Conservation (phyloP, 306 rosid species). For the Vachellia collinsii region DNA sequence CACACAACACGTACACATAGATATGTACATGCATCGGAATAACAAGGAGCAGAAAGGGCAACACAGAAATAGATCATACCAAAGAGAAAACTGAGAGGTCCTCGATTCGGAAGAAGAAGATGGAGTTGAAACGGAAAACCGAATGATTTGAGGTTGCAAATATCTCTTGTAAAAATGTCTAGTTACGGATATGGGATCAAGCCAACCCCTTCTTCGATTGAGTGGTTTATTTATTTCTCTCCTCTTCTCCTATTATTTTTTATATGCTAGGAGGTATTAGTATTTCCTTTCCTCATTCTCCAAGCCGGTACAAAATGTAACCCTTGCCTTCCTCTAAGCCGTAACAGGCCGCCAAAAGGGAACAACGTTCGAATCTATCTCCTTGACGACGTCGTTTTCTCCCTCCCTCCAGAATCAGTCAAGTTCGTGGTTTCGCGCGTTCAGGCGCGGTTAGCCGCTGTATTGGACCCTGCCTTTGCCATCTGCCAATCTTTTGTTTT, state of each 20-base stretch:
- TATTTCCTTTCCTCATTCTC: not conserved
- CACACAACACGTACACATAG: not conserved
- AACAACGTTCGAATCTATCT: not conserved
- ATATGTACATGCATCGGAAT: not conserved
- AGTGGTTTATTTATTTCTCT: not conserved
- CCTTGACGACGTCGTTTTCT: not conserved
- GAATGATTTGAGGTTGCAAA: constrained; percentile 8
- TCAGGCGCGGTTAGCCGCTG: not conserved
- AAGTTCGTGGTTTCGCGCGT: constrained; percentile 1
- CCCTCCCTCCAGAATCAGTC: not conserved
- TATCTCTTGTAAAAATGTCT: constrained; percentile 43
- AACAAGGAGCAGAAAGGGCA: not conserved
- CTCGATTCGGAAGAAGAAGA: constrained; percentile 1
- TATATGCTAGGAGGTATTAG: too few species aligned
- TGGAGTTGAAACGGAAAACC: not conserved
- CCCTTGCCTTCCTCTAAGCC: not conserved
- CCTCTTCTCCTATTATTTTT: not conserved
- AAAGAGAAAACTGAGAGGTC: constrained; percentile 34
- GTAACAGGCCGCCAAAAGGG: constrained; percentile 38
- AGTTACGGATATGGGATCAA: constrained; percentile 38
- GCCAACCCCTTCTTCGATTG: constrained; percentile 22
- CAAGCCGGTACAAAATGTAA: constrained; percentile 35
- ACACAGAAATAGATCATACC: constrained; percentile 26
- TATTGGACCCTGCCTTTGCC: not conserved
- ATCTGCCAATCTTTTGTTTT: not conserved